Base-by-base conservation (phyloP, 164 flowering plant species). In the Aristolochia fimbriata region DNA sequence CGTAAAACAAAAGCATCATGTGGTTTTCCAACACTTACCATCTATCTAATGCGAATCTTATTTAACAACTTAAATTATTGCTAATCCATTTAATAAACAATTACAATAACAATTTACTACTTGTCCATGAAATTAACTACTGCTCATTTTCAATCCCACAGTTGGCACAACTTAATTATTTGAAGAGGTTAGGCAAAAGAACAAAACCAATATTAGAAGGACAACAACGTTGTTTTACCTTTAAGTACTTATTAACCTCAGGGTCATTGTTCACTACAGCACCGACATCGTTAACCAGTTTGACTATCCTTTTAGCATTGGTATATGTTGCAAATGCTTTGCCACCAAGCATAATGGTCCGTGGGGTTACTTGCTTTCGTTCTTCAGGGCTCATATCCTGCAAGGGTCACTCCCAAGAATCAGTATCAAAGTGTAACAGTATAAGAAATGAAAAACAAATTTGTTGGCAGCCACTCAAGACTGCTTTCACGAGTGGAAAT, bases 241-340 rank as follows among this genome's bases (percentile, higher is more conserved):
- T 93, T 74, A 94, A 72, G 66, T 81, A 83, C 56, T 66, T 64
- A 62, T 83, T 84, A 77, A 94, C 87, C 43, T 86, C 99, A 50
- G 95, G 87, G 70, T 94, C 99, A 71, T 24, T 79, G 71, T 94
- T 88, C 60, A 94, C 96, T 52, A 90, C 93, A 57, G 74, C 81
- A 68, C 97, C 97, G 55, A 94, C 97, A 77, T 94, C 97, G 74
- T 77, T 77, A 63, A 90, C 97, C 65, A 94, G 73, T 74, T 85
- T 88, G 67, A 94, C 97, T 61, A 94, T 94, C 73, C 97, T 78
- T 77, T 88, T 94, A 25, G 99, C 99, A 79, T 90, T 94, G 43
- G 91, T 85, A 59, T 94, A 94, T 63, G 97, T 90, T 48, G 99
- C 97, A 76, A 90, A 90, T 68, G 99, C 99, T 70, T 94, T 94